Base-by-base conservation (phyloP, 1,284 basidiomycete genomes). In the Ustilago trichophora region DNA sequence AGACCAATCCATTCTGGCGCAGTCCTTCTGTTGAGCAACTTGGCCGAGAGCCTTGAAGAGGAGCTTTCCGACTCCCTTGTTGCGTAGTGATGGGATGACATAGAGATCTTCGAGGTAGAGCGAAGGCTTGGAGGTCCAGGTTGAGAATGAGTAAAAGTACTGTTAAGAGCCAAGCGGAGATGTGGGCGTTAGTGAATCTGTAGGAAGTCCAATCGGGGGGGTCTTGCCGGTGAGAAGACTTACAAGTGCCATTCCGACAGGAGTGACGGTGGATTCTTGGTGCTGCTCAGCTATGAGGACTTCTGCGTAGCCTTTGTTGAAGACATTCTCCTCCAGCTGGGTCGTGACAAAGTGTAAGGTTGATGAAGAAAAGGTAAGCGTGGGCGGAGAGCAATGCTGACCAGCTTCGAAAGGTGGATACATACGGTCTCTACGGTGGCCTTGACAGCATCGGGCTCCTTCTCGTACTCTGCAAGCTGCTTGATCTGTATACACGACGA, bases 61-160 rank as follows among this genome's bases (percentile, higher is more conserved):
- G 10, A 65, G 56, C 81, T 94, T 97, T 25, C 93, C 93, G 29
- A 96, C 83, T 2, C 94, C 93, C 49, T 84, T 82, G 26, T 86
- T 87, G 68, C 94, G 87, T 69, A 86, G 84, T 53, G 87, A 87
- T 18, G 89, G 88, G 62, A 86, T 87, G 41, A 98, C 93, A 82
- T 88, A 98, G 34, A 98, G 85, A 82, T 98, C 94, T 81, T 97
- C 94, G 53, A 97, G 88, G 91, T 94, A 73, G 10, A 62, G 65
- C 13, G 72, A 75, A 3, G 75, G 78, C 32, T 75, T 67, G 4
- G 70, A 68, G 0, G 91, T 92, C 94, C 94, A 97, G 0, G 94
- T 96, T 35, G 92, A 96, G 82, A 88, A 97, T 77, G 92, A 94
- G 87, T 92, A 95, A 84, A 93, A 94, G 84, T 94, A 95, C 69